Conservation (phyloP, 192 early-diverging fungal species). For the Rhizoclosmatium sp. region DNA sequence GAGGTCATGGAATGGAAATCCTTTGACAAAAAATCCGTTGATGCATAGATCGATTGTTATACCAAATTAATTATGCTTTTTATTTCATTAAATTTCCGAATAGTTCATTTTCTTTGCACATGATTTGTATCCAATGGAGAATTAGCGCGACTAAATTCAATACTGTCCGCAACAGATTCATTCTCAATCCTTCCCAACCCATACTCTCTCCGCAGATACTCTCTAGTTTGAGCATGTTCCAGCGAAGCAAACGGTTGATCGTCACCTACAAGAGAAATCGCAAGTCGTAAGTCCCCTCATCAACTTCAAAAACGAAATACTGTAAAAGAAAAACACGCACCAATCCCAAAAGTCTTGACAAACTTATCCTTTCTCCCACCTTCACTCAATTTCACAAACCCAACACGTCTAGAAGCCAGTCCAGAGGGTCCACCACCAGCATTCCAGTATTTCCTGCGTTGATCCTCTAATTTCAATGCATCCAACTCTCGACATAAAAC, state of each 20-base stretch:
- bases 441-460: conserved; percentile 1
- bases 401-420: not conserved
- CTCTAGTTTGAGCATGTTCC: not conserved
- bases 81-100: not conserved
- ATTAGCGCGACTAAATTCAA: conserved; percentile 21
- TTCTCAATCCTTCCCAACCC: conserved; percentile 4
- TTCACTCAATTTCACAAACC: conserved; percentile 4
- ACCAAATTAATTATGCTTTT: not conserved
- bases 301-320: not conserved
- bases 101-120: conserved; percentile 8
- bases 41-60: not conserved
- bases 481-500: conserved; percentile 21
- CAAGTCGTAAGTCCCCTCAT: not conserved
- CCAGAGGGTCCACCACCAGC: conserved; percentile 10
- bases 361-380: conserved; percentile 23
- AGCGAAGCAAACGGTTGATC: not conserved
- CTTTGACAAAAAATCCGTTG: not conserved
- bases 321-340: not conserved
- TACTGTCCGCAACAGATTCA: conserved; percentile 15
- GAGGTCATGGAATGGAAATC: not conserved
- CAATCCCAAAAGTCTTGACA: conserved; percentile 23
- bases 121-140: not conserved
- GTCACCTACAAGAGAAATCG: not conserved
- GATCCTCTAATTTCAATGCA: conserved; percentile 21
- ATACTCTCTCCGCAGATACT: not conserved